These are phyloP conservation scores for Kurtzmaniella quercitrusa DNA, from an alignment of 1,139 yeast genomes.

Conservation along the genomic window DNA sequence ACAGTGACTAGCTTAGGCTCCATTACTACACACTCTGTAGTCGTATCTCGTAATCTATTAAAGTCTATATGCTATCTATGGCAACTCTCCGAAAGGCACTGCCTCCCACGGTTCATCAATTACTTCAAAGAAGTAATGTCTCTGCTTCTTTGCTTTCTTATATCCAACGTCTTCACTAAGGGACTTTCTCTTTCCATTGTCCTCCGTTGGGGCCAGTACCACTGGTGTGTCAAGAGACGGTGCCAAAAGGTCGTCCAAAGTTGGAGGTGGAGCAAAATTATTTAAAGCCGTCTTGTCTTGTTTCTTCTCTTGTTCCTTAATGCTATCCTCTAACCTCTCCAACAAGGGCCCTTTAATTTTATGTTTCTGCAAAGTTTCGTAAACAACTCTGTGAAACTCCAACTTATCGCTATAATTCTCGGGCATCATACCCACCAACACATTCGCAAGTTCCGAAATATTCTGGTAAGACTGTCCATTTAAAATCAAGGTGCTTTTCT, in stretches of 20 bases:
- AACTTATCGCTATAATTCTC: neutral
- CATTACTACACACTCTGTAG: too few species aligned
- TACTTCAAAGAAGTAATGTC: conserved; percentile 21
- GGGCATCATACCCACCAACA: neutral
- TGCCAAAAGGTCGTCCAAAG: conserved; percentile 13
- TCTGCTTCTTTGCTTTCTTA: conserved; percentile 8
- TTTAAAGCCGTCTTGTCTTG: conserved; percentile 5
- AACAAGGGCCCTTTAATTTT: neutral
- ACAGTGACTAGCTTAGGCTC: too few species aligned
- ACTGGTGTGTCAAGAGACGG: too few species aligned
- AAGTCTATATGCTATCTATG: too few species aligned
- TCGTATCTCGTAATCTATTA: neutral
- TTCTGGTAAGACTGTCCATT: neutral
- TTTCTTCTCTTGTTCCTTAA: conserved; percentile 1
- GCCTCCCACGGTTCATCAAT: conserved; percentile 28
- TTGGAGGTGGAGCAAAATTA: conserved; percentile 10
- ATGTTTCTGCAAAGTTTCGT: neutral
- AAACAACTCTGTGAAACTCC: neutral
- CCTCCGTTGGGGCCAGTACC: conserved; percentile 8
- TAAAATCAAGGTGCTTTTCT: neutral
- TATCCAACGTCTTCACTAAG: conserved; percentile 14
- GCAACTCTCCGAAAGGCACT: conserved; percentile 26
- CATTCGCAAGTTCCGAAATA: neutral
- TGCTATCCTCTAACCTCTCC: neutral
- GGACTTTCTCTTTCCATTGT: conserved; percentile 11